Evolutionary conservation across 2,329 filamentous ascomycete species (phyloP).

Genomic region (Cercospora sp.): DNA sequence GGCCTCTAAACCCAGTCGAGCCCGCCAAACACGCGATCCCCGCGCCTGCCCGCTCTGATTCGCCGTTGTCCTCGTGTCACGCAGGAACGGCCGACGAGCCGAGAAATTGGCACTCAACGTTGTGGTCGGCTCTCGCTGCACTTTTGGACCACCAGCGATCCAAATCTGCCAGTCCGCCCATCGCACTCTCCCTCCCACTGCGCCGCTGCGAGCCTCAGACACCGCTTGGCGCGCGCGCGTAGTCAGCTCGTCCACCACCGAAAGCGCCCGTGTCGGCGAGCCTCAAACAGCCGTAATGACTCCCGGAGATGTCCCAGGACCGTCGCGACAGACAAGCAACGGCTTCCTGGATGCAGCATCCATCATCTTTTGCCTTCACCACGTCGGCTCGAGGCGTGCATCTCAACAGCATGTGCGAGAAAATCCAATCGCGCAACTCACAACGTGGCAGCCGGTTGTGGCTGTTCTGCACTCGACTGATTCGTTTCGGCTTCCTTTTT

Average conservation of each 20-base stretch:
- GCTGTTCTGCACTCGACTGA: not conserved
- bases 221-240: not conserved
- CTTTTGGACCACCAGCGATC: conserved; percentile 4
- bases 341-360: not conserved
- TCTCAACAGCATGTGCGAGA: not conserved
- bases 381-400: not conserved
- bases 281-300: conserved; percentile 9
- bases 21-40: not conserved
- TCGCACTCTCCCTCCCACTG: conserved; percentile 1
- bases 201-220: not conserved
- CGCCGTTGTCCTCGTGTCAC: not conserved
- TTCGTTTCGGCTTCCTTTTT: not conserved
- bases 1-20: not conserved
- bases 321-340: not conserved
- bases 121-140: not conserved
- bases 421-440: not conserved
- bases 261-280: not conserved
- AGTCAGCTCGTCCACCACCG: not conserved
- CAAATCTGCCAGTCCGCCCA: not conserved
- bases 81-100: not conserved
- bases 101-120: conserved; percentile 6
- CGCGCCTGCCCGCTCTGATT: not conserved
- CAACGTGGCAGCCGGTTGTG: not conserved
- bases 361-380: not conserved
- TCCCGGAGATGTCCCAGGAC: not conserved